Evolutionary conservation across 2,329 filamentous ascomycete species (phyloP), one percentile per base, ranked within the genome.

Genomic region (Talaromyces amestolkiae): DNA sequence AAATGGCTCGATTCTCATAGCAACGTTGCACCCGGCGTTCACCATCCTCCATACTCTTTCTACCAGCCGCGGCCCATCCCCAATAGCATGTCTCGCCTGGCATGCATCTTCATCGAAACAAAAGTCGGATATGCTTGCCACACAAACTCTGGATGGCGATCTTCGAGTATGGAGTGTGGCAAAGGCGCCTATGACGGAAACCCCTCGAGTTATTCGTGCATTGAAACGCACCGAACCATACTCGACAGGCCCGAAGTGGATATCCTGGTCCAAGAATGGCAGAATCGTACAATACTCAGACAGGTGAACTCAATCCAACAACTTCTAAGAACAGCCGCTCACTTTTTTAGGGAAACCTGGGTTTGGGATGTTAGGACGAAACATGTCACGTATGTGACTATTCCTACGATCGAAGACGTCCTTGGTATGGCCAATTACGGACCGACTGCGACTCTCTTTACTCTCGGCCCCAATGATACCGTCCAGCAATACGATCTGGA

Each of bases 311-410:
- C 41, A 61, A 47, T 37, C 61, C 41, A 9, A 9, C 24, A 11
- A 10, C 58, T 60, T 33, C 1, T 17, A 4, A 37, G 22, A 37
- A 19, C 54, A 47, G 60, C 27, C 58, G 43, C 33, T 35, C 33
- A 39, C 13, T 27, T 15, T 11, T 62, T 6, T 69, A 93, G 93
- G 64, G 91, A 97, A 83, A 97, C 93, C 43, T 89, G 91, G 72
- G 90, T 93, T 65, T 99, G 95, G 94, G 95, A 99, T 82, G 95
- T 99, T 53, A 87, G 93, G 69, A 99, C 95, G n/a, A 98, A 98
- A 76, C 90, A 96, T 74, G 93, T 99, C 71, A 93, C 92, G 3
- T 96, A 89, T 77, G 93, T 97, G 73, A 85, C 87, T 66, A 91
- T 98, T 65, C 93, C 93, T 6, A 97, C 93, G 1, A 84, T 93